Evolutionary conservation across 2,329 filamentous ascomycete genomes (phyloP).

Genomic region (Ascochyta lentis): DNA sequence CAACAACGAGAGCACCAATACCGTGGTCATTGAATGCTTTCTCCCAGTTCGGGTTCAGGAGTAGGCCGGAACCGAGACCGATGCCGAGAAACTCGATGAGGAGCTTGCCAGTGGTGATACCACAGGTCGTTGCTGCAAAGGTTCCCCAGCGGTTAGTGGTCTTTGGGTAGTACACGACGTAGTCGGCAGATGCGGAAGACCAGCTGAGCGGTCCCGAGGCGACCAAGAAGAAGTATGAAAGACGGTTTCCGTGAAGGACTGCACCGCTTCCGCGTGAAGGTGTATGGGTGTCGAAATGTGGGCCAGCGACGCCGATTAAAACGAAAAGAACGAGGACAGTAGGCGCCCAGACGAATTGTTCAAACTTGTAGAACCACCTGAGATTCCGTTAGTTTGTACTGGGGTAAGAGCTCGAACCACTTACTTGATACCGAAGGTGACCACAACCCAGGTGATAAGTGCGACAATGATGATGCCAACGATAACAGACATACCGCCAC

Average conservation of each 20-base stretch:
- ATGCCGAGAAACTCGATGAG: constrained; percentile 67
- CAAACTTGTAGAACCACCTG: constrained; percentile 35
- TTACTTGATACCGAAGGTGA: constrained; percentile 31
- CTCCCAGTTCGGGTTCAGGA: constrained; percentile 59
- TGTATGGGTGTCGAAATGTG: constrained; percentile 61
- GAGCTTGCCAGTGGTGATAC: constrained; percentile 62
- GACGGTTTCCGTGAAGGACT: constrained; percentile 60
- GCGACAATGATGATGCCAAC: constrained; percentile 67
- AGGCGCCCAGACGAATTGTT: constrained; percentile 34
- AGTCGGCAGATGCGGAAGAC: constrained; percentile 66
- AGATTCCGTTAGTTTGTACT: not conserved
- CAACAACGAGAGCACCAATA: constrained; percentile 66
- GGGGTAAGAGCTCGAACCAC: not conserved
- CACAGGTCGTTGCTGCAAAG: constrained; percentile 62
- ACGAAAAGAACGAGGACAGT: constrained; percentile 34
- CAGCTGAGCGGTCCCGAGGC: constrained; percentile 68
- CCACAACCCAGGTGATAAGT: constrained; percentile 31
- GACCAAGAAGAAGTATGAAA: constrained; percentile 73
- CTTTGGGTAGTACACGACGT: constrained; percentile 68
- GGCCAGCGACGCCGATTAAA: constrained; percentile 36
- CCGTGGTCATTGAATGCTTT: constrained; percentile 62
- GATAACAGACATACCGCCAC: constrained; percentile 61
- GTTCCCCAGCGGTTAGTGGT: constrained; percentile 58
- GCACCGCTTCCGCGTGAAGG: constrained; percentile 56
- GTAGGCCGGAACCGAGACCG: constrained; percentile 65